Evolutionary conservation across 768 basidiomycete genomes (phyloP).

Genomic region (Boletus eberwhitei): DNA sequence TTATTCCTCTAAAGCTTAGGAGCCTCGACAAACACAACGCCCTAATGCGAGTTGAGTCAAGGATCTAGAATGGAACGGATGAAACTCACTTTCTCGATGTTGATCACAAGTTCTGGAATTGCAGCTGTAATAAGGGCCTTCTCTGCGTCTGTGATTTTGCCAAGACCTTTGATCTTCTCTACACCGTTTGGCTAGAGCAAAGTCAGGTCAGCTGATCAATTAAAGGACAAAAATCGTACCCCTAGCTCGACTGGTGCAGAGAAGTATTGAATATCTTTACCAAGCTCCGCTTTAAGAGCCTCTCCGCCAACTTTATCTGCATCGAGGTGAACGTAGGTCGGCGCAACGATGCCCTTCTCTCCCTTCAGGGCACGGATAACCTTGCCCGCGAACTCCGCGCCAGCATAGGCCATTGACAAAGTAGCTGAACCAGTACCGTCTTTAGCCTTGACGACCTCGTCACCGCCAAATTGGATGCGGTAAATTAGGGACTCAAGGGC

Average conservation of each 20-base stretch:
- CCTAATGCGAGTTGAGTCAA: conserved; percentile 13
- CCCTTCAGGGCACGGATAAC: conserved; percentile 82
- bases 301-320: conserved; percentile 70
- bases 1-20: conserved; percentile 26
- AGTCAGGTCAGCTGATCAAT: not conserved
- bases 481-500: conserved; percentile 62
- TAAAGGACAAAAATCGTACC: conserved; percentile 38
- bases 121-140: conserved; percentile 73
- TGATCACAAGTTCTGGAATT: conserved; percentile 70
- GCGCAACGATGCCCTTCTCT: conserved; percentile 82
- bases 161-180: conserved; percentile 77
- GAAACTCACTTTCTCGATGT: conserved; percentile 63
- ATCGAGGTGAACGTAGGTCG: conserved; percentile 77
- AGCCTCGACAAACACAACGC: conserved; percentile 22
- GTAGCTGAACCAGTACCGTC: conserved; percentile 88
- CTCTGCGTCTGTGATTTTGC: conserved; percentile 70
- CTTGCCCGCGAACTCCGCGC: conserved; percentile 83
- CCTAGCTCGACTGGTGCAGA: conserved; percentile 87
- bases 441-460: conserved; percentile 98
- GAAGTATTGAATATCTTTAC: conserved; percentile 79
- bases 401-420: conserved; percentile 95
- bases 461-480: conserved; percentile 93
- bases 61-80: not conserved
- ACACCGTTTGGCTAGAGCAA: conserved; percentile 69
- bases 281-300: conserved; percentile 78